Conservation (phyloP, 2,329 filamentous ascomycete genomes). For the Akanthomyces muscarius region DNA sequence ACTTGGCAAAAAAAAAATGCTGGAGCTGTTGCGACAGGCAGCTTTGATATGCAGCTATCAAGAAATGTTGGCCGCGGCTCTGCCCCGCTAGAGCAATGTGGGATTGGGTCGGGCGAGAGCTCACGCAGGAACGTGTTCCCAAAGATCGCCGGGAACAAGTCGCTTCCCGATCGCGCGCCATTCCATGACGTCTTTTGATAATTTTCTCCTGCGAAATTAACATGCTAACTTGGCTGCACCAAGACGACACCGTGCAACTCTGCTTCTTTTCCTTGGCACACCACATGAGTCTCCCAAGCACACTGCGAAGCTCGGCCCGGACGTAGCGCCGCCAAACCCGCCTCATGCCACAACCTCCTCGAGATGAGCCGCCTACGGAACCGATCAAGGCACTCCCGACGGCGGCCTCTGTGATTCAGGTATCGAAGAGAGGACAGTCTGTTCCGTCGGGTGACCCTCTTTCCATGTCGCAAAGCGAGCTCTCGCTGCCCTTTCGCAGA, state of each 20-base stretch:
- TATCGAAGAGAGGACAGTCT: constrained; percentile 60
- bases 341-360: constrained; percentile 64
- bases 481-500: constrained; percentile 49
- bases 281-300: constrained; percentile 16
- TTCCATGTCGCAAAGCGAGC: constrained; percentile 48
- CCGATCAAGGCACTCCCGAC: constrained; percentile 67
- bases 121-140: constrained; percentile 8
- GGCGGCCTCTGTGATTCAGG: constrained; percentile 55
- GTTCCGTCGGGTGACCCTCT: constrained; percentile 47
- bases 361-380: constrained; percentile 61
- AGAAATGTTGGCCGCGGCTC: constrained; percentile 3
- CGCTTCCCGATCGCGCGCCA: constrained; percentile 8
- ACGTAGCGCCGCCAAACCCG: constrained; percentile 23
- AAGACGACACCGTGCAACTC: constrained; percentile 23
- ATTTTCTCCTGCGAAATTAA: constrained; percentile 20
- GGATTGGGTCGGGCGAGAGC: constrained; percentile 8
- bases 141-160: constrained; percentile 6
- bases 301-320: constrained; percentile 17
- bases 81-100: constrained; percentile 19
- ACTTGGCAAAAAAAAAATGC: neutral
- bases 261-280: constrained; percentile 20
- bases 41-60: constrained; percentile 13
- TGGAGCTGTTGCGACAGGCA: neutral
- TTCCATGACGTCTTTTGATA: constrained; percentile 6
- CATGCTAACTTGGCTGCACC: constrained; percentile 28